Conservation (phyloP, 2,329 filamentous ascomycete species). For the Arthroderma sp. region DNA sequence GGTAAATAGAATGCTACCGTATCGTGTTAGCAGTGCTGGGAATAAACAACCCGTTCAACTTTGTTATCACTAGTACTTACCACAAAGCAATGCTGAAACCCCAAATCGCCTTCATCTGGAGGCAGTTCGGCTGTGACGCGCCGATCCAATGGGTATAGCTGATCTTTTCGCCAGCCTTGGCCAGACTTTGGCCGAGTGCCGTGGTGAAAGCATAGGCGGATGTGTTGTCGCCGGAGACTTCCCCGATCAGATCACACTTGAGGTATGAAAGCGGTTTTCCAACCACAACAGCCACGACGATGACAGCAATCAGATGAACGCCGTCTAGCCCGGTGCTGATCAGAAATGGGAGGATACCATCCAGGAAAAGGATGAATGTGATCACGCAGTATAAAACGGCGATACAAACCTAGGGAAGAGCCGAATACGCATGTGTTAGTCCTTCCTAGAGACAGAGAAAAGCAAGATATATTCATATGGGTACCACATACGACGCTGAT, state of each 20-base stretch:
- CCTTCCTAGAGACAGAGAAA: too few relatives aligned
- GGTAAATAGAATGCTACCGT: slow-evolving; percentile 48
- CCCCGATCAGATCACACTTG: slow-evolving; percentile 49
- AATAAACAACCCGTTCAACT: not conserved
- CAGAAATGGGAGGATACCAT: slow-evolving; percentile 62
- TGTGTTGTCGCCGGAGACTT: slow-evolving; percentile 32
- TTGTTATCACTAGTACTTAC: slow-evolving; percentile 28
- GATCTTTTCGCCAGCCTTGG: slow-evolving; percentile 37
- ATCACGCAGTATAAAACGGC: slow-evolving; percentile 67
- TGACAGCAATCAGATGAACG: slow-evolving; percentile 59
- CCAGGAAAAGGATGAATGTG: slow-evolving; percentile 68
- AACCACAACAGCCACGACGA: slow-evolving; percentile 62
- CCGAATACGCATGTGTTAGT: too few relatives aligned
- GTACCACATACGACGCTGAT: slow-evolving; percentile 58
- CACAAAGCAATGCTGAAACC: slow-evolving; percentile 68
- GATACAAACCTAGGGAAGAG: slow-evolving; percentile 51
- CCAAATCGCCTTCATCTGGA: slow-evolving; percentile 79
- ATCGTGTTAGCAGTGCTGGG: slow-evolving; percentile 2
- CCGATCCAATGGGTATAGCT: slow-evolving; percentile 44
- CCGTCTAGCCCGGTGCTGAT: slow-evolving; percentile 53
- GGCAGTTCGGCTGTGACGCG: slow-evolving; percentile 54
- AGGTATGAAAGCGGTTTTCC: slow-evolving; percentile 71
- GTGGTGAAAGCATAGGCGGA: slow-evolving; percentile 43
- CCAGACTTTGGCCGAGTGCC: slow-evolving; percentile 39
- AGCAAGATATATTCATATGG: too few relatives aligned